Base-by-base conservation (phyloP, 2,329 filamentous ascomycete genomes). In the Arachnomyces sp. region DNA sequence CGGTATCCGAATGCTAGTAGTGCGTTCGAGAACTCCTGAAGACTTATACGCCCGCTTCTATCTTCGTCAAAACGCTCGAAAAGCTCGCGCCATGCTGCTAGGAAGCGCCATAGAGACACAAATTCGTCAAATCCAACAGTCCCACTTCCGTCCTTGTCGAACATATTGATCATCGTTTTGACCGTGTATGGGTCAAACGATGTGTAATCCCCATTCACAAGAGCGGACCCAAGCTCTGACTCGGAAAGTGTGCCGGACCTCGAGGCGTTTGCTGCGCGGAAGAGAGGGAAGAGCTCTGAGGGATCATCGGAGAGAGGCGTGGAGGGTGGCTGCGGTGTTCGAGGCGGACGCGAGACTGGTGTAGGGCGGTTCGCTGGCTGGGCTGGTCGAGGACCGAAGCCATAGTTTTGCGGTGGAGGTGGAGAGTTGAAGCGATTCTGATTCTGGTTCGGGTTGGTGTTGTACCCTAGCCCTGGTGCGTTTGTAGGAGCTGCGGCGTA, bases 131-230 rank as follows among this genome's bases (percentile, higher is more conserved):
- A 96, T 45, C 84, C 88, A 61, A 98, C 93, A 11, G 84, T 85
- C 38, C 89, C 88, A 46, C 78, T 84, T 52, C 86, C 83, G 66
- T 95, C 86, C 43, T 84, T 86, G 67, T 96, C 90, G 67, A 98
- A 98, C 92, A 98, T 96, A 59, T 89, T 84, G 52, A 98, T 95
- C 89, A 98, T 95, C 86, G 96, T 95, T 57, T 84, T 84, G 49
- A 96, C 89, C 1, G 92, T 98, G 54, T 95, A 85, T 3, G 81
- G 75, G 64, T 98, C 89, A 62, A 98, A 98, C 3, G 87, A 78
- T 1, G 86, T 86, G 78, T 86, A 95, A 72, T 98, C 92, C 40
- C 89, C 90, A 59, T 98, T 98, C 44, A 96, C 89, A 4, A 98
- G 79, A 14, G 92, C 92, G 1, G 85, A 82, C 7, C 86, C 83